phyloP scores from a whole-genome alignment of 2,329 filamentous ascomycete species.

The Xylaria sp. region DNA sequence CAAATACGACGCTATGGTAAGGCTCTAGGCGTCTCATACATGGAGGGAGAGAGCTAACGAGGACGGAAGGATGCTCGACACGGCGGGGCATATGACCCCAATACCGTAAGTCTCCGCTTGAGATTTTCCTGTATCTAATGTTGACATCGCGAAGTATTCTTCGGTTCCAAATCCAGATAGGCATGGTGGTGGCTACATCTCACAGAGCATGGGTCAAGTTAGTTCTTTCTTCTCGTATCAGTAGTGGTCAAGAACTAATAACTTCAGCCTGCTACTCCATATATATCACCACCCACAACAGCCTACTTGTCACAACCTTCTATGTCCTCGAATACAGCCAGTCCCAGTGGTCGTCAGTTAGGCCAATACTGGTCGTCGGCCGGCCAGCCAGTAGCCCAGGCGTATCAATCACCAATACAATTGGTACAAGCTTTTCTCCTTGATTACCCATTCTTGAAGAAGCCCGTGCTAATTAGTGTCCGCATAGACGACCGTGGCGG shows the following conservation, averaged over 20 bases:
- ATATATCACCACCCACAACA: neutral
- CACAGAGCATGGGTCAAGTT: neutral
- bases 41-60: neutral
- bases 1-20: neutral
- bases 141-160: neutral
- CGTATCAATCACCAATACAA: neutral
- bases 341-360: neutral
- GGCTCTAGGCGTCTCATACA: neutral
- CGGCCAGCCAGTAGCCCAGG: too few species aligned
- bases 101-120: neutral
- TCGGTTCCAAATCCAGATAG: neutral
- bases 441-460: neutral
- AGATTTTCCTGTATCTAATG: neutral
- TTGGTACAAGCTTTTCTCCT: neutral
- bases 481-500: neutral
- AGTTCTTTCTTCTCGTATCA: neutral
- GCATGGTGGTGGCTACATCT: slow-evolving; percentile 2
- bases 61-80: neutral
- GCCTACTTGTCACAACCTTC: neutral
- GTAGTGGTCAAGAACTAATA: neutral
- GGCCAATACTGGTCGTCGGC: too few species aligned
- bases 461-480: neutral
- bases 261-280: neutral
- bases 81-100: slow-evolving; percentile 1
- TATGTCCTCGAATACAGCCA: neutral